Evolutionary conservation across 352 stramenopile genomes (phyloP), one percentile per base, ranked within the genome.

Genomic region (Pythium brachiatum): DNA sequence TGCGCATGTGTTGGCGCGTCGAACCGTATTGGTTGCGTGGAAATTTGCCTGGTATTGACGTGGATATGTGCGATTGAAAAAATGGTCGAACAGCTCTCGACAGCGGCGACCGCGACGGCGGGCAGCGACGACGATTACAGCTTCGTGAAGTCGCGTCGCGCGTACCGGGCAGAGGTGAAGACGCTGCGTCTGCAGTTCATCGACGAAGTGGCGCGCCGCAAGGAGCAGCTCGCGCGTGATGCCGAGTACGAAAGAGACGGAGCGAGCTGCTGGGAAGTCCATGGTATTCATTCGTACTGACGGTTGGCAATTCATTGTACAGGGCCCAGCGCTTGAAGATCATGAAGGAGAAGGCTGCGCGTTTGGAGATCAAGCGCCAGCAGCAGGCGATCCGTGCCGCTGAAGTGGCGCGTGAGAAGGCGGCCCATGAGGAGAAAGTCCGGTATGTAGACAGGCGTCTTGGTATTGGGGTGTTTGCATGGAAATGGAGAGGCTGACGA

Each of bases 291-390:
- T n/a, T n/a, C n/a, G n/a, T n/a, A n/a, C n/a, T n/a, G 41, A 16
- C 41, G 41, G 11, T 15, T n/a, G 25, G 6, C 6, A 57, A n/a
- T 47, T 7, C 13, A 23, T 38, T 25, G 16, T 21, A 8, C 53
- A 92, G 83, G 59, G 72, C 84, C 18, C 81, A 95, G 64, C 82
- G 83, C 44, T 64, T 81, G 66, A 90, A 83, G 65, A 91, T 95
- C 57, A 88, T 92, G 79, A 93, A 93, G 73, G 83, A 85, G 55
- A 95, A 95, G 78, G 83, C 86, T 11, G 82, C 83, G 50, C 82
- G 86, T 67, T 79, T 95, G 76, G 83, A 90, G 64, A 88, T 92
- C 66, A 95, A 95, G 78, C 83, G 82, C 25, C 83, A 95, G 72
- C 80, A 93, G 69, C 83, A 95, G 73, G 83, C 74, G 23, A 88